Evolutionary conservation across 352 stramenopile species (phyloP), one percentile per base, ranked within the genome.

Genomic region (Globisporangium sylvaticum): DNA sequence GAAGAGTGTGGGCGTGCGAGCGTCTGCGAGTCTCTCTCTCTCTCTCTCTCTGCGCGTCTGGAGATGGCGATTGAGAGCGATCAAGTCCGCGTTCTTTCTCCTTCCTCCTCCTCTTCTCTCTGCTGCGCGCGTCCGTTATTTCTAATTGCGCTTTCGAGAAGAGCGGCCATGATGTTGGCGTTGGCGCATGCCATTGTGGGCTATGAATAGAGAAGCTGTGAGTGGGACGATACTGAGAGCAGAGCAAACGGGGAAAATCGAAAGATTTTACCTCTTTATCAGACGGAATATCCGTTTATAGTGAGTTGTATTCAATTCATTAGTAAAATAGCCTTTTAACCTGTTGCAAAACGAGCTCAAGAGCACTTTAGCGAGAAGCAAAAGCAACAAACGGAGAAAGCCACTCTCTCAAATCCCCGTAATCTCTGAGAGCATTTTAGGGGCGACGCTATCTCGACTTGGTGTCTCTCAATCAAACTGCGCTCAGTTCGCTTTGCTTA

Each of bases 61-160:
- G 20, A 27, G 44, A 53, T 53, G 20, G 20, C 20, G 44, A 27
- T 14, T 53, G 44, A 22, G 46, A 54, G n/a, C 20, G 46, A 27
- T 42, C 34, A 18, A 42, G 6, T 37, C 6, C 31, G 37, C 12
- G 14, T 20, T 46, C 37, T 25, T 12, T 9, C 6, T 24, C 4
- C 12, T 57, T 34, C 24, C 14, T 58, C 24, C 52, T 58, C 14
- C 22, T n/a, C 24, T 37, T 3, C 10, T 42, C 34, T 42, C 34
- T 42, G 1, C 5, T 18, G 53, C 29, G 14, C 2, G 4, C 53
- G 53, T 58, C 29, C 18, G 27, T 32, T 58, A 22, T 39, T 58
- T 58, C 27, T 58, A 58, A 42, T 58, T 58, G 53, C 53, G 27
- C 27, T 27, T 31, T 32, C 27, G 18, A 39, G 53, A 58, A 58